phyloP scores from a whole-genome alignment of 176 grass and related monocot species.

The Eragrostis curvula region DNA sequence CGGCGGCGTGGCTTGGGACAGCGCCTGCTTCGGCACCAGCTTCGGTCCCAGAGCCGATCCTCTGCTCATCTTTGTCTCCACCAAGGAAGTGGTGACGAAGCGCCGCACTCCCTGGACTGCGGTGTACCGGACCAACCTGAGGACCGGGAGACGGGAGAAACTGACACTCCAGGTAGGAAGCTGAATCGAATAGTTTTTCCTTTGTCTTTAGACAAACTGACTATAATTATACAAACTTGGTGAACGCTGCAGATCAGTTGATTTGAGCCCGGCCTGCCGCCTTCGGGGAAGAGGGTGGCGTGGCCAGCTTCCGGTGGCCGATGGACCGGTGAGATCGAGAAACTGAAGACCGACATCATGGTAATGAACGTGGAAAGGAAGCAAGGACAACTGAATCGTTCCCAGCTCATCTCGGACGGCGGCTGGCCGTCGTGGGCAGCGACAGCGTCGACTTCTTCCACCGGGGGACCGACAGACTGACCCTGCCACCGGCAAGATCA shows the following conservation, averaged over 20 bases:
- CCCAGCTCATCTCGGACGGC: conserved; percentile 4
- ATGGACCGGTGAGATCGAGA: conserved; percentile 52
- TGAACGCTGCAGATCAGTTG: neutral
- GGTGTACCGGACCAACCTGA: conserved; percentile 42
- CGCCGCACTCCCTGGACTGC: conserved; percentile 16
- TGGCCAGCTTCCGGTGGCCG: conserved; percentile 25
- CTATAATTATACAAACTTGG: no score
- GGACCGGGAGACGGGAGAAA: neutral
- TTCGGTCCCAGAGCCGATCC: neutral
- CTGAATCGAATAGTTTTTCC: no score
- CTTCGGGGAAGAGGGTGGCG: conserved; percentile 47
- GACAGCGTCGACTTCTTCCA: conserved; percentile 52
- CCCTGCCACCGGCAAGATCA: neutral
- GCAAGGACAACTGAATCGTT: neutral
- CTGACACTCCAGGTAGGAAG: no score
- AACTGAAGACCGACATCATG: conserved; percentile 42
- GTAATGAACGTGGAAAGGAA: conserved; percentile 47
- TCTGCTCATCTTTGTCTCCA: conserved; percentile 38
- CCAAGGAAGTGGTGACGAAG: neutral
- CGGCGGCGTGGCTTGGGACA: conserved; percentile 37
- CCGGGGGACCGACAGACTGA: neutral
- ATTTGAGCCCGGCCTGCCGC: conserved; percentile 52
- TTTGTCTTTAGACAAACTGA: no score
- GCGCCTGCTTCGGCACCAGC: conserved; percentile 12
- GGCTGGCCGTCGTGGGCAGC: conserved; percentile 43